Conservation (phyloP, 2,329 filamentous ascomycete species). For the Cladophialophora immunda region DNA sequence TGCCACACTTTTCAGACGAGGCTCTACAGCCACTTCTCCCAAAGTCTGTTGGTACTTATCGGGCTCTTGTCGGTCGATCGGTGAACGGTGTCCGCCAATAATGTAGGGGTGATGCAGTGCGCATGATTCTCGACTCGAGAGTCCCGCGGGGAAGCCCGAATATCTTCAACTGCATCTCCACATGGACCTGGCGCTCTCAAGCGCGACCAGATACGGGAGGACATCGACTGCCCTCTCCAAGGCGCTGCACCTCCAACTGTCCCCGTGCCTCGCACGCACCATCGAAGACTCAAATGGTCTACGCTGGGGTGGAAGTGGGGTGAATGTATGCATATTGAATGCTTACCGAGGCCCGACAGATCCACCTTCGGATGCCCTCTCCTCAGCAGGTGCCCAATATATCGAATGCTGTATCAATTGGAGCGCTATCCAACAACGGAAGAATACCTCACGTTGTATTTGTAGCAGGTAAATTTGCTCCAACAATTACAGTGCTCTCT, state of each 20-base stretch:
- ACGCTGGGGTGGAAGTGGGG: neutral
- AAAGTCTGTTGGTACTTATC: neutral
- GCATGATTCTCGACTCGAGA: neutral
- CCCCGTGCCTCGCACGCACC: neutral
- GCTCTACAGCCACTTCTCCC: neutral
- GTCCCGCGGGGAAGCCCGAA: constrained; percentile 1
- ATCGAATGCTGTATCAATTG: neutral
- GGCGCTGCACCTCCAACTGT: neutral
- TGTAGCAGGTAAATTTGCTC: neutral
- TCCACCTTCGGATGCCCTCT: neutral
- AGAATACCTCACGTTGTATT: neutral
- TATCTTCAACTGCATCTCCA: neutral
- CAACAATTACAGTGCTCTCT: neutral
- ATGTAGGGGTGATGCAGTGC: too few species aligned
- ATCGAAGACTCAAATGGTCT: neutral
- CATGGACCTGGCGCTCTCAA: neutral
- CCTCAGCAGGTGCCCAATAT: neutral
- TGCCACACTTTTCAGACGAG: neutral
- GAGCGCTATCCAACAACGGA: neutral
- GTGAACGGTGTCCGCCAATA: neutral
- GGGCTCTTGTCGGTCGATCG: neutral
- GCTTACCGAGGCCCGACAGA: constrained; percentile 1
- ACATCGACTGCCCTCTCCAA: neutral
- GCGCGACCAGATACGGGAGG: neutral
- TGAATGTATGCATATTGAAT: neutral